These are phyloP conservation scores for Salix caprea DNA, from an alignment of 345 rosid species.

Conservation along the genomic window DNA sequence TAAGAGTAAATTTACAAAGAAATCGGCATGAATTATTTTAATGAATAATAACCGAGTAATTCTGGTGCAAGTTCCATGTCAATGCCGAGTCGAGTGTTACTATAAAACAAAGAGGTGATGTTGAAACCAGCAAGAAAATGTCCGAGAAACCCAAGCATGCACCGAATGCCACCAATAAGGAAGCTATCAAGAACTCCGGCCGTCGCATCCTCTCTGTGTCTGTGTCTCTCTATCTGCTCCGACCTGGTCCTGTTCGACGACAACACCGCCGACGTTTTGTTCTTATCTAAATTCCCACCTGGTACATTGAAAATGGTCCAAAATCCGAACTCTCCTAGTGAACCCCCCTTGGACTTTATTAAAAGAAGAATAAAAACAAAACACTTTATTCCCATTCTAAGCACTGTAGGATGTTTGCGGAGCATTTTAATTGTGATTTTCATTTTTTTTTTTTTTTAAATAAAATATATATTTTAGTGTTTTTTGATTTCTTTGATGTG, in stretches of 20 bases:
- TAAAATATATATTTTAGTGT: no score
- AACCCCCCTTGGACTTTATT: not conserved
- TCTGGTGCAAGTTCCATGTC: not conserved
- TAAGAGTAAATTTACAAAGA: no score
- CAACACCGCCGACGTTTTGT: not conserved
- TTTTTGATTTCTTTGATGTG: no score
- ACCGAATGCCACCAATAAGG: not conserved
- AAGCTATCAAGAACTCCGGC: no score
- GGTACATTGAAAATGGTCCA: not conserved
- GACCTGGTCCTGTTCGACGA: not conserved
- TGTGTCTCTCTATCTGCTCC: no score
- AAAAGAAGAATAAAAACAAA: not conserved
- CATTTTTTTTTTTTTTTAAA: no score
- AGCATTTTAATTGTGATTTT: no score
- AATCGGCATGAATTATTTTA: no score
- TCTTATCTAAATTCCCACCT: not conserved
- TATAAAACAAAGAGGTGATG: not conserved
- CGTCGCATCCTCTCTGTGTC: no score
- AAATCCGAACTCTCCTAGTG: not conserved
- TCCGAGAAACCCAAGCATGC: not conserved
- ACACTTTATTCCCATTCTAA: not conserved
- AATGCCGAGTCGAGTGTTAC: not conserved
- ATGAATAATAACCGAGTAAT: not conserved
- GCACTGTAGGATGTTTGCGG: not conserved
- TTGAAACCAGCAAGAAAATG: not conserved